These are phyloP conservation scores for Vitis vinifera DNA, from an alignment of 164 flowering plant species.

Conservation along the genomic window DNA sequence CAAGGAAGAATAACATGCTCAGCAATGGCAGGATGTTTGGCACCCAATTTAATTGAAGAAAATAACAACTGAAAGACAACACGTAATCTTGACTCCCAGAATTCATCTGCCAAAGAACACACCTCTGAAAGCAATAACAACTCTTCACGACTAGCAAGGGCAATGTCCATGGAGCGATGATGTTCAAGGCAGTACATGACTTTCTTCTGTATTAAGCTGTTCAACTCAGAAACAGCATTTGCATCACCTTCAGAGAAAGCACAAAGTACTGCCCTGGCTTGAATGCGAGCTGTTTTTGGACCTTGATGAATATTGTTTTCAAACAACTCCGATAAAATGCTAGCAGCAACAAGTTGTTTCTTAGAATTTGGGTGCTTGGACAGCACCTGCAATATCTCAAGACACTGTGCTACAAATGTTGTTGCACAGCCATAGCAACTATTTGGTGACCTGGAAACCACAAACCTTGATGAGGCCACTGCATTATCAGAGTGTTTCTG, in stretches of 20 bases:
- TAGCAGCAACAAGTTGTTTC: conserved; percentile 90
- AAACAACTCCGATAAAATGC: conserved; percentile 90
- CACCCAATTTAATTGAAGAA: conserved; percentile 88
- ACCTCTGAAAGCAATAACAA: conserved; percentile 90
- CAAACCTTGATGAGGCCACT: conserved; percentile 57
- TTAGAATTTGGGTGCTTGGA: conserved; percentile 76
- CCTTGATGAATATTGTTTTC: conserved; percentile 99
- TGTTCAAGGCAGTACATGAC: conserved; percentile 97
- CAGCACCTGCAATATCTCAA: conserved; percentile 82
- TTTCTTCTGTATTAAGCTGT: conserved; percentile 79
- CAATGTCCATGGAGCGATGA: conserved; percentile 97
- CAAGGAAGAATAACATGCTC: conserved; percentile 98
- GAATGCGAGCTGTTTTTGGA: conserved; percentile 84
- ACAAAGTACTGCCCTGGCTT: conserved; percentile 93
- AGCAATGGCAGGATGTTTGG: conserved; percentile 94
- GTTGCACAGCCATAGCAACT: conserved; percentile 98
- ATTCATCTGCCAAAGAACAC: conserved; percentile 90
- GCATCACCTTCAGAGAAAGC: conserved; percentile 90
- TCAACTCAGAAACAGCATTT: conserved; percentile 85
- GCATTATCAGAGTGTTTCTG: conserved; percentile 66
- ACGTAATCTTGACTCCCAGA: conserved; percentile 96
- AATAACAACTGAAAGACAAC: conserved; percentile 91
- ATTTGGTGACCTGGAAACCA: conserved; percentile 78
- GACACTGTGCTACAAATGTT: conserved; percentile 93
- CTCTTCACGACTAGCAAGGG: conserved; percentile 89